These are phyloP conservation scores for Daphne laureola DNA, from an alignment of 441 rosid species.

Conservation along the genomic window DNA sequence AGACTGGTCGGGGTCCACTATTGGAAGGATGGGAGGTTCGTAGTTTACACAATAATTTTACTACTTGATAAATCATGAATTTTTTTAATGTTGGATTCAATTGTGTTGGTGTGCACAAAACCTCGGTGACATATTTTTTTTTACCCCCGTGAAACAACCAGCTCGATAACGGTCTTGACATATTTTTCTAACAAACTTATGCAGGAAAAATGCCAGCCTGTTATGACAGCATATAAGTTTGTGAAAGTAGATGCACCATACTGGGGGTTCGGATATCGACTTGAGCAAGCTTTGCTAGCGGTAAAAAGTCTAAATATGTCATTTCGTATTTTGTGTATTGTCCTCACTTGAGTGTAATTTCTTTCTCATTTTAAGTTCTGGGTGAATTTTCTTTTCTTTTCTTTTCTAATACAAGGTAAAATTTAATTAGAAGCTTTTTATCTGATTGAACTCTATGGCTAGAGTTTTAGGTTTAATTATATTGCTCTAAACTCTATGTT, in stretches of 20 bases:
- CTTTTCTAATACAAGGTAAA: too few relatives aligned
- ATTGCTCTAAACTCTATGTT: too few relatives aligned
- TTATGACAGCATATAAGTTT: constrained; percentile 66
- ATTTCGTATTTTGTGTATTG: too few relatives aligned
- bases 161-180: too few relatives aligned
- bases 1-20: constrained; percentile 60
- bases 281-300: constrained; percentile 56
- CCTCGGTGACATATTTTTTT: too few relatives aligned
- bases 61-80: background rate
- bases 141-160: too few relatives aligned
- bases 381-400: too few relatives aligned
- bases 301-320: constrained; percentile 21
- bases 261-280: constrained; percentile 67
- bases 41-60: constrained; percentile 1
- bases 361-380: too few relatives aligned
- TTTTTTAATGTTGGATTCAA: background rate
- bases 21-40: constrained; percentile 61
- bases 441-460: too few relatives aligned
- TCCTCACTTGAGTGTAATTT: too few relatives aligned
- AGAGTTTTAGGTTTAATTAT: too few relatives aligned
- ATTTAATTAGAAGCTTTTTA: too few relatives aligned
- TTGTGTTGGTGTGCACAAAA: background rate
- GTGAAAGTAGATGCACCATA: constrained; percentile 66
- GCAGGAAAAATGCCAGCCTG: constrained; percentile 53
- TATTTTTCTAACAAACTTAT: constrained; percentile 6